Conservation (phyloP, 192 early-diverging fungal genomes). For the Thamnidium elegans region DNA sequence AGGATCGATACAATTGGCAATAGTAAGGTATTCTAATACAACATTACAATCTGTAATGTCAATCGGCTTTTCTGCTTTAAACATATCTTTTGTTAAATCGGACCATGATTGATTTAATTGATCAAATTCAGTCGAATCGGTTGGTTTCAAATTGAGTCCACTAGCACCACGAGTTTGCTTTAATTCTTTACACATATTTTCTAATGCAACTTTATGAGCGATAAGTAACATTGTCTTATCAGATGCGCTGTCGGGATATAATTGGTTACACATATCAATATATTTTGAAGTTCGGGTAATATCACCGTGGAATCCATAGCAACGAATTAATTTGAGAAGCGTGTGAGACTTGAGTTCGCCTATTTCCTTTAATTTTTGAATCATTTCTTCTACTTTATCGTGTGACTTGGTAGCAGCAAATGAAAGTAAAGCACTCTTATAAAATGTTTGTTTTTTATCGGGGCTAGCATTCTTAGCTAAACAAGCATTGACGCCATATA, state of each 20-base stretch:
- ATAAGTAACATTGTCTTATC: conserved; percentile 22
- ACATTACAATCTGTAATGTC: conserved; percentile 22
- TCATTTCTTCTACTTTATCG: not conserved
- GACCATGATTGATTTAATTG: conserved; percentile 16
- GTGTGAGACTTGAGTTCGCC: not conserved
- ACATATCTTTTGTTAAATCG: conserved; percentile 8
- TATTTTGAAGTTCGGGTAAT: not conserved
- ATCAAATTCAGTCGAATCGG: not conserved
- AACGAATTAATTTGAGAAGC: conserved; percentile 17
- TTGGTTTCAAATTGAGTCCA: conserved; percentile 14
- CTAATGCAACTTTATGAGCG: conserved; percentile 18
- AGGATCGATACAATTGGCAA: conserved; percentile 32
- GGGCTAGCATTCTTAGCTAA: not conserved
- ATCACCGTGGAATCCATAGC: conserved; percentile 19
- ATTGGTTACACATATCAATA: conserved; percentile 1
- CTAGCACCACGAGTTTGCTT: conserved; percentile 4
- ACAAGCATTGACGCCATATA: not conserved
- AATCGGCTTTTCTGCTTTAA: conserved; percentile 7
- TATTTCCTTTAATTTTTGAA: conserved; percentile 3
- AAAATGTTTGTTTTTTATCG: not conserved
- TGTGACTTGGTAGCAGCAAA: conserved; percentile 19
- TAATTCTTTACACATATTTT: not conserved
- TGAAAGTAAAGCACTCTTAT: conserved; percentile 4
- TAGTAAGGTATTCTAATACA: conserved; percentile 27
- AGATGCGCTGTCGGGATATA: not conserved